Base-by-base conservation (phyloP, 2,329 filamentous ascomycete species). In the Calonectria honghensis region DNA sequence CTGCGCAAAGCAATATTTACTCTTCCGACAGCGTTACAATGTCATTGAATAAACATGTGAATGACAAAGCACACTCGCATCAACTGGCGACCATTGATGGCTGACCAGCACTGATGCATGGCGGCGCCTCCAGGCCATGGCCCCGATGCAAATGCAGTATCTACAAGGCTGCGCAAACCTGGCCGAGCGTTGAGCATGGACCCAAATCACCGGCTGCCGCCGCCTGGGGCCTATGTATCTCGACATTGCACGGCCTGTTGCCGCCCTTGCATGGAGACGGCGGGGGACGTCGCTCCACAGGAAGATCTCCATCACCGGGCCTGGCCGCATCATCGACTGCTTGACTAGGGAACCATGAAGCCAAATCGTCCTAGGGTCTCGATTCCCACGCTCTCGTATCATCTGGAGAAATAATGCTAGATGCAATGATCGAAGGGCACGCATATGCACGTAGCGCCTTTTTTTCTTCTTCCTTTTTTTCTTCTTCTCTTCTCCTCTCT, bases 191-290 rank as follows among this genome's bases (percentile, higher is more conserved):
- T 54, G 14, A 41, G 70, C 65, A 57, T 64, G 50, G 70, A 45
- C 65, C 65, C 48, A 48, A 54, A 51, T 64, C 32, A 45, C 54
- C 64, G 65, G 54, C 70, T 54, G 57, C 65, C 45, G 45, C 70
- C 64, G 45, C 45, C 48, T 50, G 52, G 24, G 35, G 50, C 41
- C 52, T 35, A 61, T 24, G 24, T 24, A 24, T 67, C 57, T 65
- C 37, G 48, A 57, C 48, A 68, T 69, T 16, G 32, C 57, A 48
- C 45, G 61, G 57, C 65, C 29, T 65, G 59, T 57, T 59, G 71
- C 48, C 50, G 71, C 71, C 71, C 65, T 73, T 73, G 66, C 66
- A 69, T 67, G 39, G 29, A 51, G 66, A 51, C 57, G 39, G 59
- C 66, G 37, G 59, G 37, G 57, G 37, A 48, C 20, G 50, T 35